phyloP scores from a whole-genome alignment of 2,329 filamentous ascomycete genomes.

The Cordyceps tenuipes region DNA sequence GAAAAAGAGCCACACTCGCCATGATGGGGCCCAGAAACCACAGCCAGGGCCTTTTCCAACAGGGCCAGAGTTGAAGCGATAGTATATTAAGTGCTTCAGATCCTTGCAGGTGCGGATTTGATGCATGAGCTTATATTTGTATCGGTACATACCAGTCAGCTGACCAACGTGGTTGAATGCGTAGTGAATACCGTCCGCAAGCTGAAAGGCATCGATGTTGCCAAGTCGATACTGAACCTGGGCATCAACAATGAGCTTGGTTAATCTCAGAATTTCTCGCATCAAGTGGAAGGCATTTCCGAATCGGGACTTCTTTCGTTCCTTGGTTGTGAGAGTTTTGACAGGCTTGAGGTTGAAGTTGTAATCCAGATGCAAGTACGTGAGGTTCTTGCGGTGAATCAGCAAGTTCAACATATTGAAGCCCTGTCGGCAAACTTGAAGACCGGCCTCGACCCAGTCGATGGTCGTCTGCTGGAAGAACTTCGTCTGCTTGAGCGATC shows the following conservation, averaged over 20 bases:
- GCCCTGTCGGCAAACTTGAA: slow-evolving; percentile 95
- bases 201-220: slow-evolving; percentile 97
- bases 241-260: slow-evolving; percentile 95
- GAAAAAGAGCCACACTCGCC: slow-evolving; percentile 99
- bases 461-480: slow-evolving; percentile 99
- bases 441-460: slow-evolving; percentile 96
- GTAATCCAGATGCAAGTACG: slow-evolving; percentile 96
- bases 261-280: slow-evolving; percentile 92
- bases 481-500: slow-evolving; percentile 88
- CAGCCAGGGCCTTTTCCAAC: slow-evolving; percentile 97
- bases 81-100: slow-evolving; percentile 97
- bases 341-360: slow-evolving; percentile 99
- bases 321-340: slow-evolving; percentile 96
- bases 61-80: slow-evolving; percentile 93
- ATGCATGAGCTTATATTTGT: slow-evolving; percentile 99
- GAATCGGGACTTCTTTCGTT: slow-evolving; percentile 98
- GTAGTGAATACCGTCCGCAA: slow-evolving; percentile 97
- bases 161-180: slow-evolving; percentile 99
- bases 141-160: slow-evolving; percentile 97
- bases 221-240: slow-evolving; percentile 96
- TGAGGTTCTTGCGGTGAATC: slow-evolving; percentile 97
- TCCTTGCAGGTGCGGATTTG: slow-evolving; percentile 99
- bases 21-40: slow-evolving; percentile 97
- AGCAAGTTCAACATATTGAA: slow-evolving; percentile 99
- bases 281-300: slow-evolving; percentile 99